Evolutionary conservation across 75 land plant species (phyloP).

Genomic region (Larix kaempferi): DNA sequence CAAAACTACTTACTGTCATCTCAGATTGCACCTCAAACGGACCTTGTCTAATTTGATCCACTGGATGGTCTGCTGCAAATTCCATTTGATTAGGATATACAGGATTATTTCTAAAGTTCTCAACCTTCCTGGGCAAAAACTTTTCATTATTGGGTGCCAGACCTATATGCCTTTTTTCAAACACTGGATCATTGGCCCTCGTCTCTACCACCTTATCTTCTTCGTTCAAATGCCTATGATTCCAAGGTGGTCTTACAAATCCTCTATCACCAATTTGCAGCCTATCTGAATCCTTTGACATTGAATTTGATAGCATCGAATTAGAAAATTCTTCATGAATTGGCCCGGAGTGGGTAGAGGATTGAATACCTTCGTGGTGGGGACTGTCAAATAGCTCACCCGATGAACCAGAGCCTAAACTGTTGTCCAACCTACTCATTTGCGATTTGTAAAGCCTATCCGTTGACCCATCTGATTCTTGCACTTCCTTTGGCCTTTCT

Average conservation of each 20-base stretch:
- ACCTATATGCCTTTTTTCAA: neutral
- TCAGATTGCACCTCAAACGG: neutral
- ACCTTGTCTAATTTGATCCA: neutral
- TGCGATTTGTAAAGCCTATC: neutral
- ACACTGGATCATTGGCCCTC: neutral
- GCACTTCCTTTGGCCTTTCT: neutral
- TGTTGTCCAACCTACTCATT: neutral
- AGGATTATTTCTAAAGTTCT: neutral
- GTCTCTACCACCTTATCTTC: neutral
- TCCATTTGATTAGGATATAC: neutral
- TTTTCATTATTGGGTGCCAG: neutral
- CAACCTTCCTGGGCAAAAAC: neutral
- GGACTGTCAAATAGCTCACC: neutral
- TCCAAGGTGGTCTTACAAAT: conserved; percentile 1
- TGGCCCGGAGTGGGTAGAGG: neutral
- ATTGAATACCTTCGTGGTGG: neutral
- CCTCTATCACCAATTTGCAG: neutral
- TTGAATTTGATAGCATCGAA: neutral
- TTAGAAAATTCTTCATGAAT: neutral
- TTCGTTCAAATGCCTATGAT: neutral
- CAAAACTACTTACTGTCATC: neutral
- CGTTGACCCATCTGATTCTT: neutral
- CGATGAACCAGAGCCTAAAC: conserved; percentile 1
- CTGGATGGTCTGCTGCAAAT: neutral
- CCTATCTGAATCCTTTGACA: neutral